Base-by-base conservation (phyloP, 208 protist species). In the Wallacemonas rigidus region DNA sequence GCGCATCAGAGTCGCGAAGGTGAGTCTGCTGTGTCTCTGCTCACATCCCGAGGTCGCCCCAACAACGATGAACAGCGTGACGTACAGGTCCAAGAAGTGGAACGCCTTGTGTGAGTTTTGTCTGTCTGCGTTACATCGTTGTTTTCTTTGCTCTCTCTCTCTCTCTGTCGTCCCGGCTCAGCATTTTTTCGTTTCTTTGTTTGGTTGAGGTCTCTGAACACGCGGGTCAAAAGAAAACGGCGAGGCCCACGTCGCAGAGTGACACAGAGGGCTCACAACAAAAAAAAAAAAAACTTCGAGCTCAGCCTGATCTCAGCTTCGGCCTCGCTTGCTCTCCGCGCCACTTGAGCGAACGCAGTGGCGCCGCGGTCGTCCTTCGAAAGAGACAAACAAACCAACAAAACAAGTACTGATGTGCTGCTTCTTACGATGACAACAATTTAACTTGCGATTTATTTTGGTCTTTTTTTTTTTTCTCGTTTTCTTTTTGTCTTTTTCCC, bases 51-150 rank as follows among this genome's bases (percentile, higher is more conserved):
- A 26, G 41, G 41, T 39, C 60, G 43, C 9, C 60, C 60, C 4
- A 56, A 63, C n/a, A 69, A 83, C 61, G 56, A 57, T 1, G 14
- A 68, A 17, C 8, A 45, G 47, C 69, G 78, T 11, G 47, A 43
- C 3, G 12, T 50, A 6, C 72, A 79, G 40, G 70, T 79, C 70
- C 45, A n/a, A 35, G 36, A n/a, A 62, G 35, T 38, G 4, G 56
- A 62, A 7, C 56, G 38, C 1, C 56, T 62, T 9, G 56, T 62
- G 36, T 62, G 15, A 62, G 36, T 38, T 7, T n/a, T n/a, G 9
- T 62, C 12, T 41, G 36, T 41, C 15, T 65, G 43, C n/a, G 7
- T 41, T 15, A 3, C 56, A 44, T 62, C 15, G 7, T 62, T 62
- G 4, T 43, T 40, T 15, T 62, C 12, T 62, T 62, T 62, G 56